Evolutionary conservation across 2,329 filamentous ascomycete species (phyloP).

Genomic region (Sclerotinia borealis): DNA sequence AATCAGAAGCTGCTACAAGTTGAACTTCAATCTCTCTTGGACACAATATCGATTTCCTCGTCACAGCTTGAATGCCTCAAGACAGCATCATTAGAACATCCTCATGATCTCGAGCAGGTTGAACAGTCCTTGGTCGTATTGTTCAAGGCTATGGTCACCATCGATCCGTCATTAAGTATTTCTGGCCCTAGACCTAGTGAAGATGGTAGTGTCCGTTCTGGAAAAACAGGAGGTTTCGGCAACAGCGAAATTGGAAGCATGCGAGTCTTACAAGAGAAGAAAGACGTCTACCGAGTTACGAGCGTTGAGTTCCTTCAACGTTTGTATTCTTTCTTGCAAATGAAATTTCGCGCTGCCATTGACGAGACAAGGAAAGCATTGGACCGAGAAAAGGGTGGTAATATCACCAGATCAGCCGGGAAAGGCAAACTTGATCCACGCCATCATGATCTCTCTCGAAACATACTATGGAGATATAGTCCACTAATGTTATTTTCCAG

Average conservation of each 20-base stretch:
- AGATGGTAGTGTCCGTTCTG: slow-evolving; percentile 29
- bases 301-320: slow-evolving; percentile 71
- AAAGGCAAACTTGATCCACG: slow-evolving; percentile 61
- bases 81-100: slow-evolving; percentile 64
- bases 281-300: slow-evolving; percentile 77
- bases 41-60: slow-evolving; percentile 81
- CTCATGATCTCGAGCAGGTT: slow-evolving; percentile 66
- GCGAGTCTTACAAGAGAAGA: slow-evolving; percentile 91
- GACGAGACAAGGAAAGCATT: slow-evolving; percentile 62
- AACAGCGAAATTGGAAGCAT: slow-evolving; percentile 64
- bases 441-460: slow-evolving; percentile 66
- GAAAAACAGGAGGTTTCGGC: slow-evolving; percentile 39
- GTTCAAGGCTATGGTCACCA: slow-evolving; percentile 89
- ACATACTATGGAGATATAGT: slow-evolving; percentile 79
- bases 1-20: slow-evolving; percentile 89
- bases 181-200: slow-evolving; percentile 36
- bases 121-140: slow-evolving; percentile 72
- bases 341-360: slow-evolving; percentile 72
- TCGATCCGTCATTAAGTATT: slow-evolving; percentile 70
- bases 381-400: slow-evolving; percentile 42
- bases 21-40: slow-evolving; percentile 81
- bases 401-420: slow-evolving; percentile 41
- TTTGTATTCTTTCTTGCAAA: slow-evolving; percentile 73
- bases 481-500: slow-evolving; percentile 82
- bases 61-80: slow-evolving; percentile 69